These are phyloP conservation scores for Fraxinus paxiana DNA, from an alignment of 305 asterid species.

Conservation along the genomic window DNA sequence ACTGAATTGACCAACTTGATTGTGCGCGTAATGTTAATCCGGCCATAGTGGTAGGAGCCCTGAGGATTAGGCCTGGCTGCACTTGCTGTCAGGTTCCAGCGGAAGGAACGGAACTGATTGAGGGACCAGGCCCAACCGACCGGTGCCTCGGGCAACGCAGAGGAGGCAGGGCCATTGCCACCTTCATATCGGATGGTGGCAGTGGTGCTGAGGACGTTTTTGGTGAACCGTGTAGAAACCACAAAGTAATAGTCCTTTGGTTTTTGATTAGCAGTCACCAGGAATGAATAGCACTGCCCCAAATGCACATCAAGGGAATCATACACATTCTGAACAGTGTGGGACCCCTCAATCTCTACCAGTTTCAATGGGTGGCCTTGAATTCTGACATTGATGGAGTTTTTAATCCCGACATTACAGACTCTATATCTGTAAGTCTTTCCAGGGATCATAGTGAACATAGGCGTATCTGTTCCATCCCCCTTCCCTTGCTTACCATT, in stretches of 20 bases:
- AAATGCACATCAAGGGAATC: conserved; percentile 44
- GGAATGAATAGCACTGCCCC: conserved; percentile 41
- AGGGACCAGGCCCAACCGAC: conserved; percentile 38
- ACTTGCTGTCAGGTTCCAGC: conserved; percentile 50
- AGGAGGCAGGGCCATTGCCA: conserved; percentile 22
- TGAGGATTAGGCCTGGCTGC: conserved; percentile 56
- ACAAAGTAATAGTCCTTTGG: conserved; percentile 38
- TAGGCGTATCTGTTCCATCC: conserved; percentile 35
- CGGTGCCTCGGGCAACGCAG: conserved; percentile 27
- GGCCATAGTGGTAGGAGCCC: conserved; percentile 48
- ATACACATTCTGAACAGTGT: conserved; percentile 41
- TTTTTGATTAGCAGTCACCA: conserved; percentile 33
- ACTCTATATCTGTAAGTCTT: conserved; percentile 37
- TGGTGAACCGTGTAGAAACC: conserved; percentile 34
- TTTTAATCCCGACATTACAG: conserved; percentile 40
- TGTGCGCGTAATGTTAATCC: conserved; percentile 41
- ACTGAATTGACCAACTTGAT: conserved; percentile 27
- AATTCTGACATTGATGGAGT: conserved; percentile 33
- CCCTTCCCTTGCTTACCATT: conserved; percentile 24
- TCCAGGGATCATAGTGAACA: conserved; percentile 25
- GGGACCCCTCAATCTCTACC: conserved; percentile 46
- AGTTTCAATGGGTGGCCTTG: conserved; percentile 41
- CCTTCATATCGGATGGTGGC: conserved; percentile 29
- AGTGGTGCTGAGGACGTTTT: conserved; percentile 8
- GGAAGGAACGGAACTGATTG: conserved; percentile 42